These are phyloP conservation scores for Yarrowia hollandica DNA, from an alignment of 805 yeast genomes.

Conservation along the genomic window DNA sequence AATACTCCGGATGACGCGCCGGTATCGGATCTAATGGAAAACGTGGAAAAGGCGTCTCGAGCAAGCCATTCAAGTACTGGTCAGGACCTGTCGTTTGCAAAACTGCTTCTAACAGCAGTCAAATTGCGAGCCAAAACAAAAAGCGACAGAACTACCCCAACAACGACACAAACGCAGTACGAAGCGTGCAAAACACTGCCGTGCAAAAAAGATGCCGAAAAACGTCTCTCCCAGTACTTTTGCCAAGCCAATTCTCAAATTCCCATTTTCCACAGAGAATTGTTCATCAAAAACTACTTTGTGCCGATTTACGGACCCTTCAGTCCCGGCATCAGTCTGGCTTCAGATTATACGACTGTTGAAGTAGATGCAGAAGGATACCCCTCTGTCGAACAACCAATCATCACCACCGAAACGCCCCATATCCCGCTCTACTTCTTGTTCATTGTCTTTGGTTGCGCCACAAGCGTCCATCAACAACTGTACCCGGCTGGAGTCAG, in stretches of 20 bases:
- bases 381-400: background rate
- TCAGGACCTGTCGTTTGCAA: slow-evolving; percentile 62
- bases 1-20: background rate
- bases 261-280: slow-evolving; percentile 81
- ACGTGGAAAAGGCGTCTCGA: slow-evolving; percentile 34
- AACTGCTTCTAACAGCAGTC: slow-evolving; percentile 74
- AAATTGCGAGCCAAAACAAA: slow-evolving; percentile 43
- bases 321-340: slow-evolving; percentile 54
- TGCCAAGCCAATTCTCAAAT: slow-evolving; percentile 79
- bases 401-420: slow-evolving; percentile 1
- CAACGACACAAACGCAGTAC: background rate
- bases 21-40: slow-evolving; percentile 31
- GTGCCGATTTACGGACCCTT: slow-evolving; percentile 78
- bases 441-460: slow-evolving; percentile 76
- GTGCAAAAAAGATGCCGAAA: slow-evolving; percentile 67
- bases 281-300: slow-evolving; percentile 63
- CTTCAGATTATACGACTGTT: slow-evolving; percentile 34
- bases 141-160: background rate
- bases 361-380: slow-evolving; percentile 14
- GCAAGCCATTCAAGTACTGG: slow-evolving; percentile 35
- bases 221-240: slow-evolving; percentile 63
- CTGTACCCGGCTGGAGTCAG: slow-evolving; percentile 65
- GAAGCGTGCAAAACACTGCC: slow-evolving; percentile 52
- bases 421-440: slow-evolving; percentile 51
- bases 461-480: slow-evolving; percentile 70